Base-by-base conservation (phyloP, 768 basidiomycete genomes). In the Termitomyces titanicus region DNA sequence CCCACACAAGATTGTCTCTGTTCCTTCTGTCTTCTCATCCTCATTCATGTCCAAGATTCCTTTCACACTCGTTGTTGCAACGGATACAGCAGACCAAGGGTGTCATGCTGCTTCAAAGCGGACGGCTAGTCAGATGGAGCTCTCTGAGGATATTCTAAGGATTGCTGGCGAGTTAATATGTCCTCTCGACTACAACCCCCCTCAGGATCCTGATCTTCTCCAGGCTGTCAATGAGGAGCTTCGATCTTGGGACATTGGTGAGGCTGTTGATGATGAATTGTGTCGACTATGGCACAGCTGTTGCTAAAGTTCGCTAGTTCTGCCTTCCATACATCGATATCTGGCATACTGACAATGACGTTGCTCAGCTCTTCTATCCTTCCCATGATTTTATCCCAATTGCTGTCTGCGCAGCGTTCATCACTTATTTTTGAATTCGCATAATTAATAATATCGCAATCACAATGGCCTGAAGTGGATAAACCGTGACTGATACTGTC, bases 391-490 rank as follows among this genome's bases (percentile, higher is more conserved):
- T 33, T 43, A 51, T 13, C 55, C 51, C 37, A 56, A 56, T 56
- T 18, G 48, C 55, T 1, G 38, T 56, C 10, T 51, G 49, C 48
- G 51, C 55, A 20, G 55, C 55, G 55, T 56, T 18, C 2, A 49
- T 56, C 18, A 49, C 15, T 5, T 9, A 8, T 42, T 37, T 18
- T 20, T 15, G 25, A 48, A 2, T 15, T 10, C 18, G 2, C 29
- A 53, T 3, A 20, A 15, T 49, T 25, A 55, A 11, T 3, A 17
- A 4, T 47, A 24, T 34, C 6, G 5, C 13, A 27, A n/a, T n/a
- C n/a, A 2, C 34, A 56, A 43, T 44, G 43, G 49, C 43, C 51
- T 56, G 55, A 56, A 56, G 35, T 56, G 55, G 55, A 56, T 56
- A 43, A 49, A 56, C 35, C n/a, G n/a, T n/a, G n/a, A n/a, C n/a